These are phyloP conservation scores for Brachypodium distachyon DNA, from an alignment of 202 grass and related monocot species.

Conservation along the genomic window DNA sequence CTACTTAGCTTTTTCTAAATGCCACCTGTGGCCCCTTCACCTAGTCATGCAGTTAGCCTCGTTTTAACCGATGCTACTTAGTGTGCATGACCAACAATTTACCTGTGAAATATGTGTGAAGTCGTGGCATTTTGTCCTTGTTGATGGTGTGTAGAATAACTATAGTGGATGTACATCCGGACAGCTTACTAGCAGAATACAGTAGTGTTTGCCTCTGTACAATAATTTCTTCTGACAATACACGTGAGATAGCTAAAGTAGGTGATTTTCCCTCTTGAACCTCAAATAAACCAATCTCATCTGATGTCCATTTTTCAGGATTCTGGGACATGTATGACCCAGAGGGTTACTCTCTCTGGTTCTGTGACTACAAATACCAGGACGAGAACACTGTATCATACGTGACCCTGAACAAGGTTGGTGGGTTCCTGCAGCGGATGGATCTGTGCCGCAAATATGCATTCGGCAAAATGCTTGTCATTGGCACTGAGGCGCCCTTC, in stretches of 20 bases:
- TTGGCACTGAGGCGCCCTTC: constrained; percentile 63
- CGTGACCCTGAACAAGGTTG: constrained; percentile 86
- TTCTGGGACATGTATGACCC: constrained; percentile 98
- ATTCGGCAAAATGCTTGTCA: constrained; percentile 93
- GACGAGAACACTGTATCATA: constrained; percentile 82
- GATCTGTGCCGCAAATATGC: constrained; percentile 80
- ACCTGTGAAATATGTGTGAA: neutral
- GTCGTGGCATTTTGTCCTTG: neutral
- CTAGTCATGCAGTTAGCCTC: neutral
- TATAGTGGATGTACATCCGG: neutral
- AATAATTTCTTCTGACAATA: neutral
- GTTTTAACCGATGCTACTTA: neutral
- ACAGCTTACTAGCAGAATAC: neutral
- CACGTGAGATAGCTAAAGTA: neutral
- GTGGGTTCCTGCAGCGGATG: constrained; percentile 89
- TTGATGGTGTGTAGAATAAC: neutral
- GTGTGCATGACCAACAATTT: neutral
- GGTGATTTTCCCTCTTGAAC: neutral
- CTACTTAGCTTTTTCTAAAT: neutral
- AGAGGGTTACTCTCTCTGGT: constrained; percentile 94
- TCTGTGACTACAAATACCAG: constrained; percentile 95
- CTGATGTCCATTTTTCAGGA: constrained; percentile 30
- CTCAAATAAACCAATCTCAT: neutral
- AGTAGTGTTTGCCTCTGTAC: neutral
- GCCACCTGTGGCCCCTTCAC: neutral